Percentiles rank a stretch among this genome's conserved stretches.
These are phyloP conservation scores for Pneumocystis sp. DNA, from an alignment of 1,139 yeast genomes.

Conservation along the genomic window DNA sequence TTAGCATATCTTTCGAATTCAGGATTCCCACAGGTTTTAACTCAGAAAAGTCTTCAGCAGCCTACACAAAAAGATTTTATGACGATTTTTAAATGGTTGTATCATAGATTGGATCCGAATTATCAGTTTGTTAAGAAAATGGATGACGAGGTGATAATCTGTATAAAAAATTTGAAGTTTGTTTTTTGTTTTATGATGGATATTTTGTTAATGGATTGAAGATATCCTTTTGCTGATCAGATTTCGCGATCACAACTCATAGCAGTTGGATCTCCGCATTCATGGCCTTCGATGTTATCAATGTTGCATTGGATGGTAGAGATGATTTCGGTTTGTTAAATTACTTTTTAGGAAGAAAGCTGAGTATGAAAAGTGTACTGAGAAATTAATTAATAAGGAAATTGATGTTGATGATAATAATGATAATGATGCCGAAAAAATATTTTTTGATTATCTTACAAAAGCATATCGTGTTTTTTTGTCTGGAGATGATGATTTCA, in stretches of 20 bases:
- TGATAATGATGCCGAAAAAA: conserved; percentile 9
- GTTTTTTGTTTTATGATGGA: neutral
- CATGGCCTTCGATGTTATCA: conserved; percentile 69
- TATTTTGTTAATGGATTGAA: neutral
- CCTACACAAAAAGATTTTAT: conserved; percentile 87
- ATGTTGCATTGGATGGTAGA: conserved; percentile 29
- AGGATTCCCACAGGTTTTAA: conserved; percentile 55
- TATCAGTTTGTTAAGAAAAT: conserved; percentile 52
- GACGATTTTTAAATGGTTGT: conserved; percentile 63
- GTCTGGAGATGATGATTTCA: conserved; percentile 46
- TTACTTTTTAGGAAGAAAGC: neutral
- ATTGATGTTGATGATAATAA: conserved; percentile 6
- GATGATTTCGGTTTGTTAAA: conserved; percentile 12
- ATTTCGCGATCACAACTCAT: conserved; percentile 39
- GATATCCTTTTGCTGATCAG: conserved; percentile 66
- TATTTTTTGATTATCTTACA: conserved; percentile 38
- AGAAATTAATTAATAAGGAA: conserved; percentile 5
- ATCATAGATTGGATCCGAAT: conserved; percentile 63
- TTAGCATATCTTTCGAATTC: conserved; percentile 44
- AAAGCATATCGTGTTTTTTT: conserved; percentile 56
- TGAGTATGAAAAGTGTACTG: conserved; percentile 2
- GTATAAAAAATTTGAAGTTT: conserved; percentile 42
- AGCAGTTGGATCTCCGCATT: conserved; percentile 82
- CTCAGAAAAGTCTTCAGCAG: conserved; percentile 47
- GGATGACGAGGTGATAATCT: conserved; percentile 60